Base-by-base conservation (phyloP, 768 basidiomycete species). In the Pulveroboletus sp. region DNA sequence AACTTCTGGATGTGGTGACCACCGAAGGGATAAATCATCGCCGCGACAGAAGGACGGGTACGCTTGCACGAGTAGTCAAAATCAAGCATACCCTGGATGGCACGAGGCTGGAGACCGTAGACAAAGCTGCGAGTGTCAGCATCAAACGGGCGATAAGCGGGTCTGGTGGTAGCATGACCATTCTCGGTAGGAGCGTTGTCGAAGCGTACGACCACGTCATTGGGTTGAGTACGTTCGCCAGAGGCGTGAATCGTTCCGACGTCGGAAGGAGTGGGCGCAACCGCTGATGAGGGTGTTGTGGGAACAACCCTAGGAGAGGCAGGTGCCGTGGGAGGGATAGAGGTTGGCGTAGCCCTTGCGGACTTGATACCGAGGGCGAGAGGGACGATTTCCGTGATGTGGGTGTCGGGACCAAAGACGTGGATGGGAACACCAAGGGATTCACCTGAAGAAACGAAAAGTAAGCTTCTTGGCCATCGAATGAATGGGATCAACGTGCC, bases 1-100 rank as follows among this genome's bases (percentile, higher is more conserved):
- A 99, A 97, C 77, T 99, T 99, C 76, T 99, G 96, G 71, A 97
- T 96, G 75, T 98, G 96, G 75, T 98, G 95, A 17, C 95, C 95
- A 65, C 95, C 96, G 72, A 99, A 99, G 67, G 95, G 96, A 71
- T 99, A 99, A 68, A 99, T 96, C 95, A 98, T 99, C 35, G 96
- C 96, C 27, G 96, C 94, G 57, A 98, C 96, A 40, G 85, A 89
- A 33, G 96, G 93, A 17, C 86, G 80, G 40, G 80, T 70, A 55
- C 96, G 89, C 15, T 94, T 94, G 73, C 96, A 99, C 13, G 92
- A 93, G 75, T 85, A 99, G 78, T 99, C 96, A 58, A 99, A 99
- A 80, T 99, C 96, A 51, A 99, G 86, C 86, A 88, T 88, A 61
- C 86, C 96, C 71, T 99, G 96, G 69, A 99, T 98, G 28, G 96